A percentile compares a stretch with the other conserved stretches of the same genome.
These are phyloP conservation scores for Cytospora paraplurivora DNA, from an alignment of 2,329 filamentous ascomycete species.

Conservation along the genomic window DNA sequence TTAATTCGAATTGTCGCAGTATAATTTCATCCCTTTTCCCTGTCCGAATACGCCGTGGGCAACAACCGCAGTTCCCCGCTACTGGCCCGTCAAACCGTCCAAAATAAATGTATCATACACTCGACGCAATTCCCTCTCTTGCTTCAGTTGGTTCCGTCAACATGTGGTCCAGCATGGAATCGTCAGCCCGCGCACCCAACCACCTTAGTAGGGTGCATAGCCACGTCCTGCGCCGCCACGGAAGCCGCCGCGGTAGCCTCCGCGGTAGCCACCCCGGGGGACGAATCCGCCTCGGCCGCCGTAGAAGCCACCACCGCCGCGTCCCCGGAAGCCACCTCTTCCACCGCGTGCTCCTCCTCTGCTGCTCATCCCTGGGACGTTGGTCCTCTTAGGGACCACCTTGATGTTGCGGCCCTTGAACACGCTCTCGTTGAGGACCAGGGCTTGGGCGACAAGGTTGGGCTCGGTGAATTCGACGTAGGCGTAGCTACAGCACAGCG, in stretches of 20 bases:
- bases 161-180: neutral
- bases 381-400: slow-evolving; percentile 92
- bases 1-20: slow-evolving; percentile 10
- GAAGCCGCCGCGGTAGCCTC: slow-evolving; percentile 64
- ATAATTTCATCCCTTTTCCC: slow-evolving; percentile 21
- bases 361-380: slow-evolving; percentile 90
- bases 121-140: slow-evolving; percentile 6
- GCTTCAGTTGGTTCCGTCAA: neutral
- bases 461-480: slow-evolving; percentile 66
- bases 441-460: slow-evolving; percentile 34
- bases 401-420: slow-evolving; percentile 96
- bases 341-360: slow-evolving; percentile 69
- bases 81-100: slow-evolving; percentile 16
- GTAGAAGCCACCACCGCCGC: slow-evolving; percentile 43
- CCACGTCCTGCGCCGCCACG: slow-evolving; percentile 58
- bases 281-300: slow-evolving; percentile 56
- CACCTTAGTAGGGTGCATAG: slow-evolving; percentile 62
- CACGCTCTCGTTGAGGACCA: slow-evolving; percentile 94
- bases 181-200: neutral
- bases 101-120: slow-evolving; percentile 16
- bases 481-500: slow-evolving; percentile 70
- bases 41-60: slow-evolving; percentile 23
- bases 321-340: slow-evolving; percentile 54
- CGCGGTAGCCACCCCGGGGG: slow-evolving; percentile 55
- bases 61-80: slow-evolving; percentile 20